A percentile compares a stretch with the other conserved stretches of the same genome.
Evolutionary conservation across 495 filamentous ascomycete genomes (phyloP).

Genomic region (Terfezia claveryi): DNA sequence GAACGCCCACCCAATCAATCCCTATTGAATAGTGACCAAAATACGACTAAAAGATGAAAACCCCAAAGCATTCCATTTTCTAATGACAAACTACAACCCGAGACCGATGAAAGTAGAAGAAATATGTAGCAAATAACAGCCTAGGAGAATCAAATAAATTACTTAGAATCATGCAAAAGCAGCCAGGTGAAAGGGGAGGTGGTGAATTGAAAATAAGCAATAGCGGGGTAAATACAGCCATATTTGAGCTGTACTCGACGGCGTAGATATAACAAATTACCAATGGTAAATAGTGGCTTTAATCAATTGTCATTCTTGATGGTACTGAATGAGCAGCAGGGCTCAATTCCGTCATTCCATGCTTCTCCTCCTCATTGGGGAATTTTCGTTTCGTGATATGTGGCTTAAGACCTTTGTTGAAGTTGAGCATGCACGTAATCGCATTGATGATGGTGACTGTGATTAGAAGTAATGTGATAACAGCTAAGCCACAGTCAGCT

Average conservation of each 20-base stretch:
- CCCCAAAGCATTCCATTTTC: background rate
- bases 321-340: slow-evolving; percentile 38
- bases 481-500: slow-evolving; percentile 25
- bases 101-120: background rate
- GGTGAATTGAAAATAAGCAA: too few species aligned
- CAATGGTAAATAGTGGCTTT: slow-evolving; percentile 5
- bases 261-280: too few species aligned
- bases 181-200: too few species aligned
- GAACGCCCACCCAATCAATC: too few species aligned
- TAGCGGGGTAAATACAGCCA: too few species aligned
- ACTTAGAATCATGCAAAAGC: too few species aligned
- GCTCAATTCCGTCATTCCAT: slow-evolving; percentile 46
- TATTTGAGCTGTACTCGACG: too few species aligned
- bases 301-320: slow-evolving; percentile 82
- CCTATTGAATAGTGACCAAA: background rate
- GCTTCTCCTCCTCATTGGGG: slow-evolving; percentile 44
- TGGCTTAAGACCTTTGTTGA: slow-evolving; percentile 70
- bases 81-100: background rate
- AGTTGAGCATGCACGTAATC: slow-evolving; percentile 69
- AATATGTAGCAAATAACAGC: background rate
- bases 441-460: slow-evolving; percentile 77
- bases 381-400: slow-evolving; percentile 49
- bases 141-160: background rate
- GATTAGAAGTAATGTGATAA: slow-evolving; percentile 76
- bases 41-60: too few species aligned